Evolutionary conservation across 2,329 filamentous ascomycete genomes (phyloP).

Genomic region (Aspergillus sp.): DNA sequence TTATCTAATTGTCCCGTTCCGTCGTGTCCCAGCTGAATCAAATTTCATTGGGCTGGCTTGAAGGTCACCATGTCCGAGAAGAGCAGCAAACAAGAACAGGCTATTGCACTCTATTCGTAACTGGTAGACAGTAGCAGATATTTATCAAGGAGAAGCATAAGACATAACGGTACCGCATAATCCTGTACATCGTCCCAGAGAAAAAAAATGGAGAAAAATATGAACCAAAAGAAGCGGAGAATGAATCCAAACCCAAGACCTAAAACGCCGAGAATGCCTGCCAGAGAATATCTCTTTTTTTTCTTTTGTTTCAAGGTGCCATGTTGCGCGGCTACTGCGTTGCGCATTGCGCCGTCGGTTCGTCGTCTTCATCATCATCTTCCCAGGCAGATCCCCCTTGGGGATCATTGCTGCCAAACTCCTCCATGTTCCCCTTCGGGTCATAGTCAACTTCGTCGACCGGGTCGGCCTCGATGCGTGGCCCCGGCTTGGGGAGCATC

Average conservation of each 20-base stretch:
- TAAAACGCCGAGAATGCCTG: conserved; percentile 25
- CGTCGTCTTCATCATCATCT: conserved; percentile 42
- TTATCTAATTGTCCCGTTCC: no score
- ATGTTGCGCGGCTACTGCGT: conserved; percentile 34
- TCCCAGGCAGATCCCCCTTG: conserved; percentile 40
- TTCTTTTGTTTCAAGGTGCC: conserved; percentile 4
- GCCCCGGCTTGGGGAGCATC: conserved; percentile 59
- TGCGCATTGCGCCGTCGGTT: conserved; percentile 40
- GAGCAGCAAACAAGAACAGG: no score
- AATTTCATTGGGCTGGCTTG: no score
- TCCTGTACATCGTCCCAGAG: no score
- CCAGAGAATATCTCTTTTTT: conserved; percentile 2
- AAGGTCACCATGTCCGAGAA: no score
- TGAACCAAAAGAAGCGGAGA: no score
- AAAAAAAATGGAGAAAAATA: no score
- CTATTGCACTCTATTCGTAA: no score
- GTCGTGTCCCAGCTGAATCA: no score
- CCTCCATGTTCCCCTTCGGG: conserved; percentile 71
- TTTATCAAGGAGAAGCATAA: no score
- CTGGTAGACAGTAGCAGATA: no score
- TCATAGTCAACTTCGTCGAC: conserved; percentile 85
- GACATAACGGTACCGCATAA: no score
- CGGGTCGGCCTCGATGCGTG: conserved; percentile 59
- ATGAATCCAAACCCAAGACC: neutral
- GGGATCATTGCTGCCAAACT: conserved; percentile 44